Percentiles rank a stretch among this genome's conserved stretches.
Evolutionary conservation across 1,284 basidiomycete genomes (phyloP).

Genomic region (Pseudozyma hubeiensis): DNA sequence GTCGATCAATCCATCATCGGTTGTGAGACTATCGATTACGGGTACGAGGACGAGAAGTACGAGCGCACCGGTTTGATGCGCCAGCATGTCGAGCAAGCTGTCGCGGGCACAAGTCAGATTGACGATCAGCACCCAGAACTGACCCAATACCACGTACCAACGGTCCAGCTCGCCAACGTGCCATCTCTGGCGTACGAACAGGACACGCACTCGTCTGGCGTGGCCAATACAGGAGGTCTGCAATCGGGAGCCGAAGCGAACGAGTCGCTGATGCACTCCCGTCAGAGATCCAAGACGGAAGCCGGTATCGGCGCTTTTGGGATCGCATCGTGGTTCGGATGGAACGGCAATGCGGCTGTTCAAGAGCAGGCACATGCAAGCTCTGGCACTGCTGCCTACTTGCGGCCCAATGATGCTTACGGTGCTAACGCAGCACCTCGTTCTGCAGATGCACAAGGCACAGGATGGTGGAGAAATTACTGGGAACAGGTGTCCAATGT

Average conservation of each 20-base stretch:
- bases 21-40: slow-evolving; percentile 17
- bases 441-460: slow-evolving; percentile 11
- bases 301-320: slow-evolving; percentile 35
- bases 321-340: slow-evolving; percentile 41
- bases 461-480: slow-evolving; percentile 40
- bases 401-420: slow-evolving; percentile 7
- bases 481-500: slow-evolving; percentile 32
- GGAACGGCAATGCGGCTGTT: slow-evolving; percentile 4
- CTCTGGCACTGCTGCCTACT: background rate
- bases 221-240: background rate
- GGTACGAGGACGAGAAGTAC: slow-evolving; percentile 30
- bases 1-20: slow-evolving; percentile 17
- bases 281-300: background rate
- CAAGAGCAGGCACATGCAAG: background rate
- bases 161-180: slow-evolving; percentile 33
- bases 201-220: background rate
- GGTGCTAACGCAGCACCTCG: slow-evolving; percentile 1
- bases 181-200: slow-evolving; percentile 35
- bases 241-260: slow-evolving; percentile 23
- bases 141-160: slow-evolving; percentile 34
- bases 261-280: background rate
- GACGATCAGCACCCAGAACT: slow-evolving; percentile 35
- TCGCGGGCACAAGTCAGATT: background rate
- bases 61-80: slow-evolving; percentile 20
- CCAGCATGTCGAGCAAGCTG: background rate